phyloP scores from a whole-genome alignment of 2,329 filamentous ascomycete genomes.

The Aspergillus arachidicola region DNA sequence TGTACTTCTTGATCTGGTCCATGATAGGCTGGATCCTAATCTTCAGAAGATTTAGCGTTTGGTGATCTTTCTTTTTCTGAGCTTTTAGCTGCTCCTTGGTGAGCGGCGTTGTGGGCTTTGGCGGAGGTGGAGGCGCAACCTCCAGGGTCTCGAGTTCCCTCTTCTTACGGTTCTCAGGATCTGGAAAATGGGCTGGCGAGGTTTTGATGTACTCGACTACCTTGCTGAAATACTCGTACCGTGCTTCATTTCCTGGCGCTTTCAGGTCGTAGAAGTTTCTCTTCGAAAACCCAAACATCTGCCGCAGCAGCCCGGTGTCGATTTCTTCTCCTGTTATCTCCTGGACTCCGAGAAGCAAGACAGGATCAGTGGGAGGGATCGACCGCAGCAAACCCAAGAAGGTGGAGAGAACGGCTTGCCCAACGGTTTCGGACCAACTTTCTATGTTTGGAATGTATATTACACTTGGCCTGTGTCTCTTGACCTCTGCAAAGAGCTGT shows the following conservation, averaged over 20 bases:
- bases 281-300: constrained; percentile 83
- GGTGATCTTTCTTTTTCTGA: constrained; percentile 79
- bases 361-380: constrained; percentile 85
- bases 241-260: constrained; percentile 63
- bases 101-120: constrained; percentile 60
- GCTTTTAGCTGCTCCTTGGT: constrained; percentile 80
- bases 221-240: constrained; percentile 77
- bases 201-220: constrained; percentile 77
- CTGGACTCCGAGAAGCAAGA: constrained; percentile 83
- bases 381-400: constrained; percentile 81
- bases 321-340: constrained; percentile 68
- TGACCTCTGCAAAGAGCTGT: constrained; percentile 86
- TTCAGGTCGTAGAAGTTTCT: constrained; percentile 74
- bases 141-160: constrained; percentile 76
- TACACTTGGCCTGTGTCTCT: constrained; percentile 91
- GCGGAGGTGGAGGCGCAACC: constrained; percentile 72
- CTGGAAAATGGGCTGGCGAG: constrained; percentile 81
- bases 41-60: constrained; percentile 84
- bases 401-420: constrained; percentile 68
- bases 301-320: constrained; percentile 65
- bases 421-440: constrained; percentile 77
- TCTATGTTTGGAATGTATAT: constrained; percentile 93
- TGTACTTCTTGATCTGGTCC: constrained; percentile 95
- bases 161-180: constrained; percentile 83
- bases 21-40: constrained; percentile 90